These are phyloP conservation scores for Prinsepia uniflora DNA, from an alignment of 306 rosid genomes.

Conservation along the genomic window DNA sequence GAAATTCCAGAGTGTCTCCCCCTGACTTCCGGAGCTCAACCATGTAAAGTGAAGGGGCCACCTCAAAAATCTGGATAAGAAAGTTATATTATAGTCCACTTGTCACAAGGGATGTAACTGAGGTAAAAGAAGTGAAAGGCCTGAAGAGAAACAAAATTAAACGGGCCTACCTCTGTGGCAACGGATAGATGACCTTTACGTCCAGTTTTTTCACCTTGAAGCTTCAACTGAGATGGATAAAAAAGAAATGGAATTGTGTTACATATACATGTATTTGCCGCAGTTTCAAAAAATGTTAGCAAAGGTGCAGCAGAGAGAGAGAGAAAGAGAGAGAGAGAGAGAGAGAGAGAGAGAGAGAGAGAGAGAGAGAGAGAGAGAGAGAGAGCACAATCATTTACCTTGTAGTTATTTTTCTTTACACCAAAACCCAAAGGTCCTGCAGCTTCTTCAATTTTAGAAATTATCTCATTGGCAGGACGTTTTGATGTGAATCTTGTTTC, in stretches of 20 bases:
- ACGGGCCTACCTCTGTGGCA: conserved; percentile 68
- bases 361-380: neutral
- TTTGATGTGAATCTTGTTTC: conserved; percentile 92
- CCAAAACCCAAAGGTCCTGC: conserved; percentile 86
- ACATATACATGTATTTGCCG: neutral
- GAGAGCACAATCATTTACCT: conserved; percentile 42
- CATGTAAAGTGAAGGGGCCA: conserved; percentile 88
- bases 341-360: conserved; percentile 12
- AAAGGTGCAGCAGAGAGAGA: neutral
- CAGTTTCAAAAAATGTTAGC: neutral
- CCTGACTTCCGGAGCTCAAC: conserved; percentile 87
- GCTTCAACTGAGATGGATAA: conserved; percentile 56
- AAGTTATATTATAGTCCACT: neutral
- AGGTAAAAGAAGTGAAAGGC: neutral
- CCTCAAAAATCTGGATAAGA: conserved; percentile 70
- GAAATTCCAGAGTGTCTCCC: conserved; percentile 94
- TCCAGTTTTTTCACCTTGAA: conserved; percentile 85
- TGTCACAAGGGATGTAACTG: neutral
- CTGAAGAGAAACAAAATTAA: neutral
- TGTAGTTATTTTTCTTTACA: conserved; percentile 80
- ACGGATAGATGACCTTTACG: conserved; percentile 92
- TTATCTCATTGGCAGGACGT: conserved; percentile 77
- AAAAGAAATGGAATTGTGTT: conserved; percentile 8
- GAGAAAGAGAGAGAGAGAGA: conserved; percentile 12
- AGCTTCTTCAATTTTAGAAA: conserved; percentile 71